Evolutionary conservation across 768 basidiomycete genomes (phyloP).

Genomic region (Ephemerocybe angulata): DNA sequence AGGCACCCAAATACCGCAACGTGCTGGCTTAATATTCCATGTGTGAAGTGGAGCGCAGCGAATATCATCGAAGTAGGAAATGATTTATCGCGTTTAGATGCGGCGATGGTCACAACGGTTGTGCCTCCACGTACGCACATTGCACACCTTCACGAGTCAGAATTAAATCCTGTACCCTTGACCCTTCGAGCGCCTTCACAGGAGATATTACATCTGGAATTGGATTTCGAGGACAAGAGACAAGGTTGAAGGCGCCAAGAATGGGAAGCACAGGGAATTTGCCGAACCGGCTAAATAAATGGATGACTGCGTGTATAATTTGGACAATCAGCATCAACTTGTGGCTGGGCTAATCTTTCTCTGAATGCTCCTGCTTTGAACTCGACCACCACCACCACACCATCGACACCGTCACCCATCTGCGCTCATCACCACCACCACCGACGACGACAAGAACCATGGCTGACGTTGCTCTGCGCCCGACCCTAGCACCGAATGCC

Average conservation of each 20-base stretch:
- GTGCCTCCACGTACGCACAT: no score
- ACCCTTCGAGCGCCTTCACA: no score
- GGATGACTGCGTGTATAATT: slow-evolving; percentile 1
- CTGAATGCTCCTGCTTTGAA: slow-evolving; percentile 7
- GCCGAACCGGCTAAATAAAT: slow-evolving; percentile 5
- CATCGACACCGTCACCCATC: neutral
- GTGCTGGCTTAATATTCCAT: no score
- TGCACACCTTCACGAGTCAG: no score
- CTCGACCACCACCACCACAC: neutral
- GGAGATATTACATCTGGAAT: no score
- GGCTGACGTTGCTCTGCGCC: slow-evolving; percentile 6
- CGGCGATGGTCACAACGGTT: no score
- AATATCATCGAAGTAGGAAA: no score
- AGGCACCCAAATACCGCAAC: no score
- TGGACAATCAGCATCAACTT: slow-evolving; percentile 4
- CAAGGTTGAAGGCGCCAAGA: slow-evolving; percentile 2
- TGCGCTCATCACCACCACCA: neutral
- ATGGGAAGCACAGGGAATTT: slow-evolving; percentile 1
- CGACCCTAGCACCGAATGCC: neutral
- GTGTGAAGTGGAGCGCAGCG: no score
- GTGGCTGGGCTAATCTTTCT: slow-evolving; percentile 9
- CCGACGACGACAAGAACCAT: neutral
- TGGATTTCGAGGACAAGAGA: no score
- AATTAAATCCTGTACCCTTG: no score
- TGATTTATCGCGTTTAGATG: no score